Evolutionary conservation across 2,329 filamentous ascomycete species (phyloP).

Genomic region (Calonectria multiphialidica): DNA sequence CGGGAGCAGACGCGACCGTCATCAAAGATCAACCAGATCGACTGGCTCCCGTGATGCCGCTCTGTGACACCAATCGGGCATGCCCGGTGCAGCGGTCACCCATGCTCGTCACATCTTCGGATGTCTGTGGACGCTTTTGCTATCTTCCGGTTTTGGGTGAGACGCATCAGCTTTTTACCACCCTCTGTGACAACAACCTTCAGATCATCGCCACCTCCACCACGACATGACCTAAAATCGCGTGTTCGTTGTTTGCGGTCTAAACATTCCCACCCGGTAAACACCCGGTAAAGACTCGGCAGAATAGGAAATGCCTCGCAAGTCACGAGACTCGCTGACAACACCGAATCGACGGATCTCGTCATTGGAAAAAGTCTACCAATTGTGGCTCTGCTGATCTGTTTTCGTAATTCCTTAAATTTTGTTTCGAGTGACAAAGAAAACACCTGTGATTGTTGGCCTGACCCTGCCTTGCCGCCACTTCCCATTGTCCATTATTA

Average conservation of each 20-base stretch:
- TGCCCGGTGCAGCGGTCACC: background rate
- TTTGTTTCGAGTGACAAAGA: background rate
- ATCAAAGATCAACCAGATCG: conserved; percentile 3
- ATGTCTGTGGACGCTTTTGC: background rate
- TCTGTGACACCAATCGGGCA: background rate
- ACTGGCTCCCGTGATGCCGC: background rate
- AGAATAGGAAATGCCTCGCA: conserved; percentile 38
- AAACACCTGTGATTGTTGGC: background rate
- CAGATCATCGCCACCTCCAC: background rate
- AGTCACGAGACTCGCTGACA: conserved; percentile 43
- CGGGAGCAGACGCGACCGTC: conserved; percentile 5
- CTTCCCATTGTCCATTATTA: conserved; percentile 7
- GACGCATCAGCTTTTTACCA: too few relatives aligned
- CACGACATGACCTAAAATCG: background rate
- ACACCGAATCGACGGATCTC: conserved; percentile 27
- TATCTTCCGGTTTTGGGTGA: background rate
- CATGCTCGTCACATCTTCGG: background rate
- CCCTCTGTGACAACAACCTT: background rate
- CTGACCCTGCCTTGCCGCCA: background rate
- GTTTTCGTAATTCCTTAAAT: conserved; percentile 6
- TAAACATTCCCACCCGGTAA: conserved; percentile 33
- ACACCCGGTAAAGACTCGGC: conserved; percentile 45
- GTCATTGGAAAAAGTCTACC: conserved; percentile 31
- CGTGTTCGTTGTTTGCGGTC: background rate
- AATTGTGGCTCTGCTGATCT: conserved; percentile 2